Base-by-base conservation (phyloP, 1,284 basidiomycete species). In the Cryptococcus jaspeensis region DNA sequence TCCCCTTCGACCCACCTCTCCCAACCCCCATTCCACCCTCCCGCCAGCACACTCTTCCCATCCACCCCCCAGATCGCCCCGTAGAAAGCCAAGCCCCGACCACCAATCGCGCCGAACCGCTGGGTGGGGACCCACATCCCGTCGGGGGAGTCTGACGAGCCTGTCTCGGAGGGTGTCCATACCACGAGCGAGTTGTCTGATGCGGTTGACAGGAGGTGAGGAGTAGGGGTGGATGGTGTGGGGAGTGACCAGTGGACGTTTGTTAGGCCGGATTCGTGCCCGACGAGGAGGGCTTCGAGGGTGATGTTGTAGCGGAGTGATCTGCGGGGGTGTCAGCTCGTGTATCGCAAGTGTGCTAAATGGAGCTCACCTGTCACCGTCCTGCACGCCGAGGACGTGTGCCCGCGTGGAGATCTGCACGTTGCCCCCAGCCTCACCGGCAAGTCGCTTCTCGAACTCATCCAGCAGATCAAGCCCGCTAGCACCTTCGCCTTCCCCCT, bases 11-110 rank as follows among this genome's bases (percentile, higher is more conserved):
- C 75, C 93, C 93, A 98, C 47, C 90, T 82, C 68, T 93, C 83
- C 85, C 90, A 92, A 3, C 90, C 89, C 28, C 94, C 93, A 50
- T 85, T 86, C 93, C 94, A 97, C 0, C 92, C 93, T 83, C 87
- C 90, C 1, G 88, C 89, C 12, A 93, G 70, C 0, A 85, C 87
- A 39, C 88, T 85, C n/a, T 74, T 66, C 11, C 61, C 70, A 8
- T 60, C 55, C 41, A 59, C 54, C 2, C 75, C 67, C 91, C 92
- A 97, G 7, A 91, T 65, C 0, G 88, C 91, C 2, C 92, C 92
- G 50, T 94, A 87, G 73, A 98, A 95, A 0, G 92, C 90, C 4
- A 96, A 80, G 37, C 92, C 84, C 65, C 90, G 88, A 0, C 91
- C 91, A 23, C 90, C 90, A 44, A 97, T 83, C 61, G 96, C 91